phyloP scores from a whole-genome alignment of 1,284 basidiomycete genomes.

The Hemileia vastatrix region DNA sequence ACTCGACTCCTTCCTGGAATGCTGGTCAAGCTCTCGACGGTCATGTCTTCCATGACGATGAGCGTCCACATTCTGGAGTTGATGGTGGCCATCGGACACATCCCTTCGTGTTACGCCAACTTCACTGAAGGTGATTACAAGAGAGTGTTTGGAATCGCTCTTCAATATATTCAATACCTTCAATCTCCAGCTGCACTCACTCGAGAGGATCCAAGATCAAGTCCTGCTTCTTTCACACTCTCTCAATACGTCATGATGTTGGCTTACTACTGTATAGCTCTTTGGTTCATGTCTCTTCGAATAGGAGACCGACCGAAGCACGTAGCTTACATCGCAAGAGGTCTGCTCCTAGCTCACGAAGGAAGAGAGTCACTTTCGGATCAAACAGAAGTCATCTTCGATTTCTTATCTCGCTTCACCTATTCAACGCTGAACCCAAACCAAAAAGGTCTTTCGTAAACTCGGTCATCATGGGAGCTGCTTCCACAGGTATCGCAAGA shows the following conservation, averaged over 20 bases:
- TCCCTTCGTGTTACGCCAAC: constrained; percentile 40
- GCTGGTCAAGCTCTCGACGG: constrained; percentile 40
- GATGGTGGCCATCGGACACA: constrained; percentile 37
- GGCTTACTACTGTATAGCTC: constrained; percentile 76
- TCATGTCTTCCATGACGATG: constrained; percentile 43
- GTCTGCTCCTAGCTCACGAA: constrained; percentile 40
- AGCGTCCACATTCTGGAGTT: constrained; percentile 45
- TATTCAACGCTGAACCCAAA: constrained; percentile 40
- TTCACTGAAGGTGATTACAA: constrained; percentile 42
- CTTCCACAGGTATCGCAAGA: constrained; percentile 11
- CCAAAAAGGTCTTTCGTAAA: constrained; percentile 39
- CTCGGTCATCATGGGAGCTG: constrained; percentile 35
- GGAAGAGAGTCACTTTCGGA: constrained; percentile 34
- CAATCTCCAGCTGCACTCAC: constrained; percentile 35
- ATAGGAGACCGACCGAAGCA: constrained; percentile 40
- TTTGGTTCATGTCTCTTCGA: constrained; percentile 41
- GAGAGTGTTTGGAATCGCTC: constrained; percentile 41
- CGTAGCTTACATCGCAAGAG: constrained; percentile 38
- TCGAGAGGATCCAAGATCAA: constrained; percentile 37
- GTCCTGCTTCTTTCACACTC: constrained; percentile 82
- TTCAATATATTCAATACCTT: constrained; percentile 42
- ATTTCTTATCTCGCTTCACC: constrained; percentile 41
- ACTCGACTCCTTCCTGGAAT: constrained; percentile 36
- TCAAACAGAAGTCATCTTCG: constrained; percentile 42
- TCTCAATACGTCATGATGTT: constrained; percentile 91